Evolutionary conservation across 2,329 filamentous ascomycete genomes (phyloP).

Genomic region (Scedosporium apiospermum): DNA sequence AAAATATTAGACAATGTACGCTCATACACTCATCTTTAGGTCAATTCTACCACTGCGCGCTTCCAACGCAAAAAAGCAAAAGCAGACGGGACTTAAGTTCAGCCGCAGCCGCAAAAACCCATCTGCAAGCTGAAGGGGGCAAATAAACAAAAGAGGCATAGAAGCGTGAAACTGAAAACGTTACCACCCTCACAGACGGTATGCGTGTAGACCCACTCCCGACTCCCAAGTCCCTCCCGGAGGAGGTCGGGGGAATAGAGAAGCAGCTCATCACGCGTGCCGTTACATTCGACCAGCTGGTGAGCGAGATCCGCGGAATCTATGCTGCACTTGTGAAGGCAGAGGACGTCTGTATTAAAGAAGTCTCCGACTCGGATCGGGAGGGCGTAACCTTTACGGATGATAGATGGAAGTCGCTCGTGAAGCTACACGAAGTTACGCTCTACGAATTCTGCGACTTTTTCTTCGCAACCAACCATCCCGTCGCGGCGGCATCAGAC

Average conservation of each 20-base stretch:
- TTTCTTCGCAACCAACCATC: conserved; percentile 80
- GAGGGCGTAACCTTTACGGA: conserved; percentile 40
- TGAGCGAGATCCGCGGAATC: conserved; percentile 73
- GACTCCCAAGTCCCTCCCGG: not conserved
- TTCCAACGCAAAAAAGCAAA: too few relatives aligned
- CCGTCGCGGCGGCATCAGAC: conserved; percentile 50
- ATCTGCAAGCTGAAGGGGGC: too few relatives aligned
- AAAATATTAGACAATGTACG: too few relatives aligned
- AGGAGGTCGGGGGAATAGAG: not conserved
- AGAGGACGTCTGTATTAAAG: conserved; percentile 73
- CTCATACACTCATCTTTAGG: too few relatives aligned
- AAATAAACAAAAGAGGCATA: too few relatives aligned
- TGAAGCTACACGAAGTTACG: conserved; percentile 70
- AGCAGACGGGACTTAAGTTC: too few relatives aligned
- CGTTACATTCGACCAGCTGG: conserved; percentile 69
- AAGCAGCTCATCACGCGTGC: not conserved
- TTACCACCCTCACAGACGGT: too few relatives aligned
- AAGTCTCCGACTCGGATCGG: not conserved
- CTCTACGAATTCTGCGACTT: conserved; percentile 80
- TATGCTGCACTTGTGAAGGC: conserved; percentile 80
- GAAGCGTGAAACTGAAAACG: too few relatives aligned
- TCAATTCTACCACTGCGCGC: too few relatives aligned
- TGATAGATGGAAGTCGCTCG: conserved; percentile 76
- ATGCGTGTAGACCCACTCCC: not conserved
- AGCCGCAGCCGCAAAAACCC: too few relatives aligned